Evolutionary conservation across 129 eudicot genomes (phyloP).

Genomic region (Flaveria trinervia): DNA sequence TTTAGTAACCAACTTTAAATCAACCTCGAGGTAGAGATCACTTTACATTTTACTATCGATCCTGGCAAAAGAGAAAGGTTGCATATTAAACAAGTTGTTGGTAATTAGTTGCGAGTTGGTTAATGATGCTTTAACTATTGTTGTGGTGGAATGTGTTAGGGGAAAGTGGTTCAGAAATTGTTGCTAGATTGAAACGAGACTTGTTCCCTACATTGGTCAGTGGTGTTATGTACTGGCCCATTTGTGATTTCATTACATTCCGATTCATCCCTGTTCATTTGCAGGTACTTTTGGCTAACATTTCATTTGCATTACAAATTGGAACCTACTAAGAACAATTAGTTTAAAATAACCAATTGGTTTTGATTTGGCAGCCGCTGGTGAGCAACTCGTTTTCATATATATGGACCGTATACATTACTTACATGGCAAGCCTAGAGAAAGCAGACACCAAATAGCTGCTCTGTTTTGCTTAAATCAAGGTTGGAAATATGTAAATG

Average conservation of each 20-base stretch:
- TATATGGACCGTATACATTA: slow-evolving; percentile 81
- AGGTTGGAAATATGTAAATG: slow-evolving; percentile 1
- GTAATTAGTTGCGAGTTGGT: neutral
- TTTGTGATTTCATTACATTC: slow-evolving; percentile 95
- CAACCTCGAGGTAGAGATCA: neutral
- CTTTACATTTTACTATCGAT: neutral
- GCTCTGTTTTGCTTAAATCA: neutral
- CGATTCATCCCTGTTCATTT: slow-evolving; percentile 90
- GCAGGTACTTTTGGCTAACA: slow-evolving; percentile 49
- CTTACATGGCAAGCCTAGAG: slow-evolving; percentile 88
- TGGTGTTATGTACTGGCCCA: slow-evolving; percentile 95
- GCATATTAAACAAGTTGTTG: neutral
- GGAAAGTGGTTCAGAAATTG: slow-evolving; percentile 65
- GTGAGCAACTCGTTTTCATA: slow-evolving; percentile 84
- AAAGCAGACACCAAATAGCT: slow-evolving; percentile 44
- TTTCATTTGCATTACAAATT: neutral
- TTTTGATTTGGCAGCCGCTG: slow-evolving; percentile 60
- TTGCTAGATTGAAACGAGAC: slow-evolving; percentile 79
- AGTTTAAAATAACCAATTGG: neutral
- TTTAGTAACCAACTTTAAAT: neutral
- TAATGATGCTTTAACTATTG: neutral
- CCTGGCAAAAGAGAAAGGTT: neutral
- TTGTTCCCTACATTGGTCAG: slow-evolving; percentile 74
- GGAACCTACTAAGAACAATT: neutral
- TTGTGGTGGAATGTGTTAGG: slow-evolving; percentile 45